Conservation (phyloP, 1,284 basidiomycete species). For the Sphagnurus paluster region DNA sequence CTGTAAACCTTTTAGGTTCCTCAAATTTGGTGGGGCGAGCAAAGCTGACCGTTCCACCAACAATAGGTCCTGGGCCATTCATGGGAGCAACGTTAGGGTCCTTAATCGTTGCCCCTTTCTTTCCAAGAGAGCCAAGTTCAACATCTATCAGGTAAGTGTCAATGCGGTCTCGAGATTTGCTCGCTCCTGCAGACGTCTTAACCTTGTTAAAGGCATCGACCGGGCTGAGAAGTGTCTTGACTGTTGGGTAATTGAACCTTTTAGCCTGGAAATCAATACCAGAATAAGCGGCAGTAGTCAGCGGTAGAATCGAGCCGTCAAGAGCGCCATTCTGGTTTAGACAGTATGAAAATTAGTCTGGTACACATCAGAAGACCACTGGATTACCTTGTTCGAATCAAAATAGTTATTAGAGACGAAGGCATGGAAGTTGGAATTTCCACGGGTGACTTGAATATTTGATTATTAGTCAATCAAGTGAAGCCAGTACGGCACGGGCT, state of each 20-base stretch:
- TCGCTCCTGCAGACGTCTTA: slow-evolving; percentile 31
- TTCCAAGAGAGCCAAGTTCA: slow-evolving; percentile 33
- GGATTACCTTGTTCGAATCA: slow-evolving; percentile 29
- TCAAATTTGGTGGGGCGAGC: neutral
- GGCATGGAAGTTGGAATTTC: slow-evolving; percentile 38
- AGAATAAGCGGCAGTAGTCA: slow-evolving; percentile 32
- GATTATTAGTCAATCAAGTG: neutral
- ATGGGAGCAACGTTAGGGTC: slow-evolving; percentile 30
- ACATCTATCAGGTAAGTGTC: slow-evolving; percentile 34
- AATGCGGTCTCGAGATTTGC: slow-evolving; percentile 33
- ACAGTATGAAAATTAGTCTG: neutral
- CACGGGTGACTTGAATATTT: slow-evolving; percentile 30
- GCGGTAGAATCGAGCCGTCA: slow-evolving; percentile 30
- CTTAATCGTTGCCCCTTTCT: slow-evolving; percentile 31
- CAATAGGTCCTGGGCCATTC: slow-evolving; percentile 33
- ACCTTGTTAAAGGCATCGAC: slow-evolving; percentile 33
- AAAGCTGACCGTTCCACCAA: slow-evolving; percentile 30
- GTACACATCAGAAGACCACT: neutral
- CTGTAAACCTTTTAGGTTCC: slow-evolving; percentile 11
- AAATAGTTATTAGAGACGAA: slow-evolving; percentile 36
- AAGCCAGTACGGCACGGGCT: neutral
- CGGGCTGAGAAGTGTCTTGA: slow-evolving; percentile 29
- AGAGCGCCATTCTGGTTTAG: slow-evolving; percentile 29
- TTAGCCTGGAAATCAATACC: slow-evolving; percentile 32
- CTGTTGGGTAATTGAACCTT: slow-evolving; percentile 34